Evolutionary conservation across 805 yeast genomes (phyloP), one percentile per base, ranked within the genome.

Genomic region (Yamadazyma endophytica): DNA sequence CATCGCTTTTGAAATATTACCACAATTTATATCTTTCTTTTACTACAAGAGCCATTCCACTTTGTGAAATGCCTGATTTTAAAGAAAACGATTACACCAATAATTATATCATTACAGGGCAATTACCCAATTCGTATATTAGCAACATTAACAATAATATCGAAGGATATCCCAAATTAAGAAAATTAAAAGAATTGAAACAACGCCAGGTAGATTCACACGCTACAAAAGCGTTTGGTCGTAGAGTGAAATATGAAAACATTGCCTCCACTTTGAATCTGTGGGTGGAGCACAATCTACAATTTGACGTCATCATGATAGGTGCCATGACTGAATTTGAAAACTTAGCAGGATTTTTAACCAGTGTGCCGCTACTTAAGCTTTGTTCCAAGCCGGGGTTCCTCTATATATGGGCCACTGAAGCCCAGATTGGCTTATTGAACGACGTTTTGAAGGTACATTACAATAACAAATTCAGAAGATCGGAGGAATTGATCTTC

Each of bases 271-370:
- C 72, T 0, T 59, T 89, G 35, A 69, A 73, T 35, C 49, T 54
- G 13, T 83, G 95, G 94, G 74, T 77, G 19, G 61, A 62, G 13
- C 75, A 77, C 35, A 67, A 71, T 6, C 49, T 84, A 22, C 75
- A 74, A 37, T 90, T 89, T 55, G 96, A 89, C 52, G 95, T 87
- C 8, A 82, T 90, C 9, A 86, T 90, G 95, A 77, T 89, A 33
- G 95, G 95, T 1, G 90, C 92, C 3, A 64, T 90, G 30, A 73
- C 82, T 1, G 89, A 83, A 42, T 78, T 82, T 47, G 88, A 79
- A 47, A 70, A 82, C 33, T 62, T 83, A 13, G 66, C 74, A 26
- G 82, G 85, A 1, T 46, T 80, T 2, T 60, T 89, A 15, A 58
- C 72, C 2, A 73, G 71, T 42, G 58, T 88, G 26, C 95, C 96